These are phyloP conservation scores for Polyplosphaeria fusca DNA, from an alignment of 495 filamentous ascomycete genomes.

Conservation along the genomic window DNA sequence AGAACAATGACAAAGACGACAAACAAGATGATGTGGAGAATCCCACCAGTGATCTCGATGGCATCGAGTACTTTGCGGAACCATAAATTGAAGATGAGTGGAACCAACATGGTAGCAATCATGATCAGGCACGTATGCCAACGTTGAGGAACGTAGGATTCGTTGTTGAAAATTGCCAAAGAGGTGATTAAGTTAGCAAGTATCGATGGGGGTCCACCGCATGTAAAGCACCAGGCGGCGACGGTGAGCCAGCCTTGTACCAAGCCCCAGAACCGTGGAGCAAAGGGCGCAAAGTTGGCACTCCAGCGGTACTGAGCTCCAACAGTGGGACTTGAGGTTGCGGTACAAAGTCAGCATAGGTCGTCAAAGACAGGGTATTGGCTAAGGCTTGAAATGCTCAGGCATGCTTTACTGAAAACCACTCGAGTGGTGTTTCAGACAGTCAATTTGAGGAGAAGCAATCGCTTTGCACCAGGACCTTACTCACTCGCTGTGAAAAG, in stretches of 20 bases:
- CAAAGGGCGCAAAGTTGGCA: constrained; percentile 40
- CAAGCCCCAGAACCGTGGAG: constrained; percentile 37
- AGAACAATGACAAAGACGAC: constrained; percentile 18
- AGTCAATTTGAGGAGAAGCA: no score
- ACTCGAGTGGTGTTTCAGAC: no score
- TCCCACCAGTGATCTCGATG: constrained; percentile 19
- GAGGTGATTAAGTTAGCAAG: constrained; percentile 23
- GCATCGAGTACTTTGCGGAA: constrained; percentile 33
- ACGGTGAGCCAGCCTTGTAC: constrained; percentile 28
- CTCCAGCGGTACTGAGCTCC: constrained; percentile 30
- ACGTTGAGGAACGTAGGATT: constrained; percentile 37
- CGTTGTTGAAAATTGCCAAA: constrained; percentile 40
- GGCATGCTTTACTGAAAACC: no score
- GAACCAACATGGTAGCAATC: constrained; percentile 23
- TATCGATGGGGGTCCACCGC: constrained; percentile 10
- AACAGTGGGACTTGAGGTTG: no score
- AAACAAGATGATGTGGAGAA: constrained; percentile 21
- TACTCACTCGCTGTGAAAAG: no score
- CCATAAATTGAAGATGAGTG: constrained; percentile 50
- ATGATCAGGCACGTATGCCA: constrained; percentile 24
- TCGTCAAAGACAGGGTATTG: no score
- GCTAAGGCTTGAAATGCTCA: no score
- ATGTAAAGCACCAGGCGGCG: constrained; percentile 18
- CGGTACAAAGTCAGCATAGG: no score
- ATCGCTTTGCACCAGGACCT: no score